Base-by-base conservation (phyloP, 2,329 filamentous ascomycete species). In the Pyricularia sp. region DNA sequence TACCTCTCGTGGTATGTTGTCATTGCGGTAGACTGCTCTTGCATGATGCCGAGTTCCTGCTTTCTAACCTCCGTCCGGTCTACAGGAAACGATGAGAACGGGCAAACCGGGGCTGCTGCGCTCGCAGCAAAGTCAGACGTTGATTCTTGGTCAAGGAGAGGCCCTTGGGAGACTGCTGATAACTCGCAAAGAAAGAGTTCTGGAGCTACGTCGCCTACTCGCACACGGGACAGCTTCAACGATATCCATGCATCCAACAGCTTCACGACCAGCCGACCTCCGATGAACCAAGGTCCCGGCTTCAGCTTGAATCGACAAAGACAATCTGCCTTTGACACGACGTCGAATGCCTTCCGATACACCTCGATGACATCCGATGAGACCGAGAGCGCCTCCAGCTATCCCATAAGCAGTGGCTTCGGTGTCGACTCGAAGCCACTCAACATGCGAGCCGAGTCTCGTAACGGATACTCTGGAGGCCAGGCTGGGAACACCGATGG, bases 121-220 rank as follows among this genome's bases (percentile, higher is more conserved):
- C 81, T 93, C 58, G 83, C 91, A 70, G 84, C 87, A 64, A 86
- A 88, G 61, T 91, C 90, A 11, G 89, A 92, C 74, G 86, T 86
- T 23, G 89, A 92, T 72, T 81, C 83, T 65, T 92, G 89, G 88
- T 77, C 74, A 70, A 79, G 78, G 67, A 81, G 81, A 64, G 79
- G 82, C 71, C 84, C 86, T 20, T 93, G 90, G 90, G 85, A 84
- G 71, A 79, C 81, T 70, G 78, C 81, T 28, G 85, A 87, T 64
- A 78, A 77, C 59, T 78, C 81, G 58, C 77, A 79, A 2, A 75
- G 83, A 58, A 79, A 81, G 10, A 79, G 80, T 64, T 83, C 84
- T 50, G 83, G 82, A 69, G 86, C 81, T 71, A 84, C 84, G 42
- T 90, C 89, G 17, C 88, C 89, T 3, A 83, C 84, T 63, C 82